phyloP scores from a whole-genome alignment of 2,329 filamentous ascomycete genomes.

The Aspergillus latus region DNA sequence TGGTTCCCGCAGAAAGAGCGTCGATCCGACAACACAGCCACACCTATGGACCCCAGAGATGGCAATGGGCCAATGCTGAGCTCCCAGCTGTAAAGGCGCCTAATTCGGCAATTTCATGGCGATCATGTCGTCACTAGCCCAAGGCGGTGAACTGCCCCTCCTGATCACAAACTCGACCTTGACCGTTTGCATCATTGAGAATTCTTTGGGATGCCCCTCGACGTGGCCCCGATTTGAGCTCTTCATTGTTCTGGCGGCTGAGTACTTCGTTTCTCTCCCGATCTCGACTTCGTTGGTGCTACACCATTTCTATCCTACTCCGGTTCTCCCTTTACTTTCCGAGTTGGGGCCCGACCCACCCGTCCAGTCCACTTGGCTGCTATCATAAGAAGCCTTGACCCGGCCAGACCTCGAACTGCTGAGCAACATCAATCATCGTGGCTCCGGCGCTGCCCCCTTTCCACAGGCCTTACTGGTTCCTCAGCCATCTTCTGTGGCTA shows the following conservation, averaged over 20 bases:
- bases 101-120: not conserved
- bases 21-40: not conserved
- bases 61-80: not conserved
- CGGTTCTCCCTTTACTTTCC: not conserved
- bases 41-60: not conserved
- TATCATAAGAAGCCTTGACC: slow-evolving; percentile 2
- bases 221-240: not conserved
- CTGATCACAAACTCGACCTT: not conserved
- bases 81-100: not conserved
- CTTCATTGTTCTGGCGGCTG: not conserved
- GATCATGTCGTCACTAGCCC: not conserved
- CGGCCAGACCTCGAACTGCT: not conserved
- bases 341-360: slow-evolving; percentile 3
- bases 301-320: not conserved
- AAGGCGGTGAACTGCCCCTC: slow-evolving; percentile 13
- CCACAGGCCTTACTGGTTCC: not conserved
- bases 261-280: not conserved
- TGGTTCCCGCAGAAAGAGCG: not conserved
- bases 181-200: not conserved
- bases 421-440: not conserved
- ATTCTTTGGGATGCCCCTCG: not conserved
- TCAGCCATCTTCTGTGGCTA: slow-evolving; percentile 3
- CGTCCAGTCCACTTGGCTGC: slow-evolving; percentile 6
- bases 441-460: slow-evolving; percentile 2
- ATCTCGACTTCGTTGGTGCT: not conserved